Conservation (phyloP, 2,329 filamentous ascomycete genomes). For the Incumbomyces delicatus region DNA sequence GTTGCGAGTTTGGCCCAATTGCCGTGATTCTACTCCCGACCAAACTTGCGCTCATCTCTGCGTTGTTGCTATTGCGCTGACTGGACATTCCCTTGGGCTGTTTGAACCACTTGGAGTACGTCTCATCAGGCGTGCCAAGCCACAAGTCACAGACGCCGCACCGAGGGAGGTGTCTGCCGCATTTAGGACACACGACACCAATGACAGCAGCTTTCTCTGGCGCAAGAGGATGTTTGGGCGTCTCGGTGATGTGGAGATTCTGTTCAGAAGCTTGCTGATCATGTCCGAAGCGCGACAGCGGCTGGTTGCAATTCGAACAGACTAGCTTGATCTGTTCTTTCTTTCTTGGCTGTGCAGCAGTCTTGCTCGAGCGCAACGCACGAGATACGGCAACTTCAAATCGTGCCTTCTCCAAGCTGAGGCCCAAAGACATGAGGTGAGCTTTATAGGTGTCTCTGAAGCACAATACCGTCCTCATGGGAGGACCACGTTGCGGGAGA, state of each 20-base stretch:
- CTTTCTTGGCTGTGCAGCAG: constrained; percentile 37
- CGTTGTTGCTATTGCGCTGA: constrained; percentile 8
- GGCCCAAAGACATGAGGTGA: constrained; percentile 52
- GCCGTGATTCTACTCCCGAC: constrained; percentile 17
- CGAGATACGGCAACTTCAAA: constrained; percentile 51
- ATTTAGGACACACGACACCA: constrained; percentile 51
- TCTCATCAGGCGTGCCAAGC: constrained; percentile 50
- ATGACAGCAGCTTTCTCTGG: constrained; percentile 20
- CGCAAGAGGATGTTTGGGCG: constrained; percentile 13
- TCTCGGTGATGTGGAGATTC: constrained; percentile 25
- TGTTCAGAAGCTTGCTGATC: constrained; percentile 23
- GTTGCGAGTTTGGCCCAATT: constrained; percentile 12
- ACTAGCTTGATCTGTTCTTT: constrained; percentile 47
- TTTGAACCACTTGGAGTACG: constrained; percentile 24
- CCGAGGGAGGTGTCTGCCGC: constrained; percentile 52
- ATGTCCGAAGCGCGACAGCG: constrained; percentile 40
- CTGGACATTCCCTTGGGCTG: constrained; percentile 1
- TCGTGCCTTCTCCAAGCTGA: constrained; percentile 48
- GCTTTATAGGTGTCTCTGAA: constrained; percentile 54
- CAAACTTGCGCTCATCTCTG: constrained; percentile 15
- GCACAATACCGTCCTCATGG: constrained; percentile 46
- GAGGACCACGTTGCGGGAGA: constrained; percentile 48
- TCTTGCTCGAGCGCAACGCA: constrained; percentile 36
- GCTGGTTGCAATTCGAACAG: constrained; percentile 51
- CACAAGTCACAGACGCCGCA: constrained; percentile 54